These are phyloP conservation scores for Fusarium pilosicola DNA, from an alignment of 2,329 filamentous ascomycete genomes.

Conservation along the genomic window DNA sequence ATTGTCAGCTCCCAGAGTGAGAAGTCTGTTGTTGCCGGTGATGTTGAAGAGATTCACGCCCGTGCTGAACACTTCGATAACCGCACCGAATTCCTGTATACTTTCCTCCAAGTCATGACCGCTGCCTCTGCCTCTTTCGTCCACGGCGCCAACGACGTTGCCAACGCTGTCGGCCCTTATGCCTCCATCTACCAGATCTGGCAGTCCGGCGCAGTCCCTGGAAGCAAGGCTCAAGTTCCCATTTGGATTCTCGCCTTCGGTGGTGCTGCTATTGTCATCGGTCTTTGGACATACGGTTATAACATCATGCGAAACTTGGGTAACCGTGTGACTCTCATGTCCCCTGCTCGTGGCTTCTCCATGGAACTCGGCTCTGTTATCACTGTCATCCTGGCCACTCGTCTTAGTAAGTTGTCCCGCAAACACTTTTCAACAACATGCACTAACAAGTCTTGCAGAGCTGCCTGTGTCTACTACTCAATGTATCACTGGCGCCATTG, in stretches of 20 bases:
- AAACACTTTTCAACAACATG: neutral
- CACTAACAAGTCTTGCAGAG: slow-evolving; percentile 45
- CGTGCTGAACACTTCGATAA: slow-evolving; percentile 69
- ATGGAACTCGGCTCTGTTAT: slow-evolving; percentile 71
- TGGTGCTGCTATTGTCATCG: slow-evolving; percentile 62
- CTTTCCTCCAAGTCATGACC: slow-evolving; percentile 68
- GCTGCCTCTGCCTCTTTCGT: slow-evolving; percentile 71
- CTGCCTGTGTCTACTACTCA: slow-evolving; percentile 73
- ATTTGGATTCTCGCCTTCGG: slow-evolving; percentile 69
- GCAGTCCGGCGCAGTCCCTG: slow-evolving; percentile 56
- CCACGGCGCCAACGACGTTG: slow-evolving; percentile 74
- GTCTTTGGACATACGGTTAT: slow-evolving; percentile 70
- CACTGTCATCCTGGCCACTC: slow-evolving; percentile 72
- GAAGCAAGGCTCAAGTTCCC: slow-evolving; percentile 61
- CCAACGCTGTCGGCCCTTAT: slow-evolving; percentile 71
- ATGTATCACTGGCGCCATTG: slow-evolving; percentile 71
- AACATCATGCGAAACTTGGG: slow-evolving; percentile 72
- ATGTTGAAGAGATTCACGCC: slow-evolving; percentile 66
- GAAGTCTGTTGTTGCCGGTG: slow-evolving; percentile 58
- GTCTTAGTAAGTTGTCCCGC: slow-evolving; percentile 55
- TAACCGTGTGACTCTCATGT: slow-evolving; percentile 71
- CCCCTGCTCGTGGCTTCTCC: slow-evolving; percentile 66
- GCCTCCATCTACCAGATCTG: slow-evolving; percentile 72
- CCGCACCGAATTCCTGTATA: slow-evolving; percentile 69
- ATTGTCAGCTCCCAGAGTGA: slow-evolving; percentile 51